Evolutionary conservation across 2,329 filamentous ascomycete species (phyloP), one percentile per base, ranked within the genome.

Genomic region (Hypoxylon sp.): DNA sequence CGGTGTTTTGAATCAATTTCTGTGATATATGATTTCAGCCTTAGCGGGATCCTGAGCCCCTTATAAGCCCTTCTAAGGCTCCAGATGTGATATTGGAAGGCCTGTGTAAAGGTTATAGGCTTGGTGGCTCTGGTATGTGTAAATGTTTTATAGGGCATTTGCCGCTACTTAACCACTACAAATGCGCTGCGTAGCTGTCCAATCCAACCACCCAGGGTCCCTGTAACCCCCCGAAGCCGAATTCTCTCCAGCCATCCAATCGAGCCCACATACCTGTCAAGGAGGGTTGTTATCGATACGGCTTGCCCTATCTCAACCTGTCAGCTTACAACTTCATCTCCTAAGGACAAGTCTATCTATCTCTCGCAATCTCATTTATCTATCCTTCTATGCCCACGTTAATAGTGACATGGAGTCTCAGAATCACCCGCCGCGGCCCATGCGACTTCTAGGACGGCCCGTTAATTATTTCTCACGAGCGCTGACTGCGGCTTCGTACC

Each of bases 401-500:
- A 5, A 63, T 17, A 21, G 65, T 66, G 64, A 52, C 11, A 76
- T 76, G 75, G 68, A 73, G 13, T 69, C 74, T 48, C 62, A 73
- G 62, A 64, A 46, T 48, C 60, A 59, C 38, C 57, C 69, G 7
- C 69, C 70, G 25, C 45, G 28, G n/a, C 69, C 71, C 50, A 45
- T 74, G 38, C 68, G 70, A 52, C 65, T 65, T 17, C 50, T 82
- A 3, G 72, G 79, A 52, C 79, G 82, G 10, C 81, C 82, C 2
- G 72, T 79, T 36, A 73, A 74, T 49, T 86, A 86, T 74, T 49
- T 84, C 46, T 78, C 71, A 41, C 80, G 85, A 53, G 85, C 82
- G 11, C 72, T 80, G 63, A 68, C 79, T 45, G 84, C 86, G 1
- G 85, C 82, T 2, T 84, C 83, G 2, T 90, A 87, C 69, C 88